These are phyloP conservation scores for Protostelium mycophagum DNA, from an alignment of 78 protist species.

Conservation along the genomic window DNA sequence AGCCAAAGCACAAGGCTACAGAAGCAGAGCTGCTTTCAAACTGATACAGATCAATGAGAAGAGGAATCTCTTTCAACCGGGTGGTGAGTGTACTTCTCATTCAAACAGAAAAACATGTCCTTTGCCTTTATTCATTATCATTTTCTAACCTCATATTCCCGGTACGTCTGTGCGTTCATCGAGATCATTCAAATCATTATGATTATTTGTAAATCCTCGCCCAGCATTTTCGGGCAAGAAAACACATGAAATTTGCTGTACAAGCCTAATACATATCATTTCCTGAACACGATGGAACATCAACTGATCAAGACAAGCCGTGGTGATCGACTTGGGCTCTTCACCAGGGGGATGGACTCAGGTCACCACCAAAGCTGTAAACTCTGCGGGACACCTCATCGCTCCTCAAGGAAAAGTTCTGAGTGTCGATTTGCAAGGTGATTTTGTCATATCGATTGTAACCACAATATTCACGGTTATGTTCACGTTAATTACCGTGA, in stretches of 20 bases:
- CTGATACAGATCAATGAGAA: conserved; percentile 96
- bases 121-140: too few relatives aligned
- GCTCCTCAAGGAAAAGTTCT: neutral
- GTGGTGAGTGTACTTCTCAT: neutral
- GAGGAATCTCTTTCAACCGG: conserved; percentile 79
- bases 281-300: neutral
- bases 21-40: conserved; percentile 99
- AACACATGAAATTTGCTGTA: too few relatives aligned
- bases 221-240: too few relatives aligned
- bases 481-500: too few relatives aligned
- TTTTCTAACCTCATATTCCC: too few relatives aligned
- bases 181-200: too few relatives aligned
- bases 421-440: neutral
- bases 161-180: too few relatives aligned
- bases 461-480: too few relatives aligned
- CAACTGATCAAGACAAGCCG: neutral
- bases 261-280: too few relatives aligned
- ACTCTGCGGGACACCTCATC: neutral
- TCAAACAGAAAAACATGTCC: too few relatives aligned
- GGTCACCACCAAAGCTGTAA: neutral
- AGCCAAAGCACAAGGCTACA: conserved; percentile 98
- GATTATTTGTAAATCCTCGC: too few relatives aligned
- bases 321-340: neutral
- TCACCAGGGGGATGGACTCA: neutral
- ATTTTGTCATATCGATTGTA: too few relatives aligned